Conservation (phyloP, 192 early-diverging fungal species). For the Coemansia sp. region DNA sequence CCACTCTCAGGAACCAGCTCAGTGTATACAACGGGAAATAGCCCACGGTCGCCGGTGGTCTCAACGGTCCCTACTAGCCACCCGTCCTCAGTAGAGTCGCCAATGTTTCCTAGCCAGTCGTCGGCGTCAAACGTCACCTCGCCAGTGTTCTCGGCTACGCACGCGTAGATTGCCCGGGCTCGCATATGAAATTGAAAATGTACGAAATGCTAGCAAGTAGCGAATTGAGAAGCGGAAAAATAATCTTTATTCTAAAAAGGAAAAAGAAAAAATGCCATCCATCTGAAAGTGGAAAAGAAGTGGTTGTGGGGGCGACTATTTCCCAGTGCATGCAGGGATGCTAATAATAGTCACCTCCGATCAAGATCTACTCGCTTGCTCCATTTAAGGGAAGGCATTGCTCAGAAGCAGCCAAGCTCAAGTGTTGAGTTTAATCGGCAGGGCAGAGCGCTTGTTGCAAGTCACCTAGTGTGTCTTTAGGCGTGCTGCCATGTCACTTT, state of each 20-base stretch:
- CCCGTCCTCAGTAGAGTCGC: conserved; percentile 30
- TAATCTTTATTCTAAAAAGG: neutral
- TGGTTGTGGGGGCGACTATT: neutral
- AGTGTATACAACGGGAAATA: conserved; percentile 44
- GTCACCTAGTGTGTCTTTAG: too few relatives aligned
- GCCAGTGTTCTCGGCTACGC: conserved; percentile 42
- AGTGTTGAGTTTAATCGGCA: too few relatives aligned
- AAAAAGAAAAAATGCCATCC: neutral
- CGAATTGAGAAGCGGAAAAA: neutral
- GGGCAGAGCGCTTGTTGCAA: too few relatives aligned
- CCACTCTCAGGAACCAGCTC: conserved; percentile 35
- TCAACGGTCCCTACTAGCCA: conserved; percentile 39
- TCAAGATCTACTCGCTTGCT: neutral
- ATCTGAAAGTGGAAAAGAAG: neutral
- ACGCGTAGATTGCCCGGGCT: conserved; percentile 44
- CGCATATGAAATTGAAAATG: conserved; percentile 18
- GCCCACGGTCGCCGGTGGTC: conserved; percentile 27
- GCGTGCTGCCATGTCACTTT: too few relatives aligned
- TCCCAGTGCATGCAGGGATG: neutral
- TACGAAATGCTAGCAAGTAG: neutral
- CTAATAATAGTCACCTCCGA: neutral
- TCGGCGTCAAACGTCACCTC: conserved; percentile 41
- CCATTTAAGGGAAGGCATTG: too few relatives aligned
- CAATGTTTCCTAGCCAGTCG: conserved; percentile 16
- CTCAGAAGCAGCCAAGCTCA: too few relatives aligned